phyloP scores from a whole-genome alignment of 345 rosid genomes.

The Euphorbia peplus region DNA sequence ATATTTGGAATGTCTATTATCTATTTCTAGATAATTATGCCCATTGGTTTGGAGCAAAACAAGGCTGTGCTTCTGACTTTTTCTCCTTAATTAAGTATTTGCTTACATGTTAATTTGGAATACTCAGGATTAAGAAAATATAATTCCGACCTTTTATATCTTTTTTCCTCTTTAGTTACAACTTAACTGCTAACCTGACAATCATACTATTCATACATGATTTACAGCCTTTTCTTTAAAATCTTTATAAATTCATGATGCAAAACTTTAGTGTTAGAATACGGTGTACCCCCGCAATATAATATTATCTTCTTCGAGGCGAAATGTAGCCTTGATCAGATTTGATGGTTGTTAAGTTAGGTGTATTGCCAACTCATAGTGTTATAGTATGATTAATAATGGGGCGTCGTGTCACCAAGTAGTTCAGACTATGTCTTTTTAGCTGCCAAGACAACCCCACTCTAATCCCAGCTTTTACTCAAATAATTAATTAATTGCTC shows the following conservation, averaged over 20 bases:
- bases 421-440: conserved; percentile 2
- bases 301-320: too few species aligned
- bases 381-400: neutral
- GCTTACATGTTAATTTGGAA: neutral
- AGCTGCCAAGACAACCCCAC: neutral
- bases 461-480: neutral
- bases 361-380: neutral
- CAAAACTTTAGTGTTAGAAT: too few species aligned
- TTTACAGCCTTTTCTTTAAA: too few species aligned
- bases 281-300: too few species aligned
- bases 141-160: conserved; percentile 6
- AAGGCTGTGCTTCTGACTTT: conserved; percentile 40
- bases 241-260: too few species aligned
- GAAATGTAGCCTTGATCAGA: too few species aligned
- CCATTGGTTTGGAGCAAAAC: conserved; percentile 40
- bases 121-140: neutral
- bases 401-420: neutral
- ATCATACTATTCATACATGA: too few species aligned
- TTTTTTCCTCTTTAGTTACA: neutral
- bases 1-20: conserved; percentile 32
- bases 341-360: conserved; percentile 3
- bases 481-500: neutral
- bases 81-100: conserved; percentile 31
- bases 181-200: too few species aligned
- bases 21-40: conserved; percentile 25